A percentile compares a stretch with the other conserved stretches of the same genome.
These are phyloP conservation scores for Starmerella scarabaei DNA, from an alignment of 805 yeast genomes.

Conservation along the genomic window DNA sequence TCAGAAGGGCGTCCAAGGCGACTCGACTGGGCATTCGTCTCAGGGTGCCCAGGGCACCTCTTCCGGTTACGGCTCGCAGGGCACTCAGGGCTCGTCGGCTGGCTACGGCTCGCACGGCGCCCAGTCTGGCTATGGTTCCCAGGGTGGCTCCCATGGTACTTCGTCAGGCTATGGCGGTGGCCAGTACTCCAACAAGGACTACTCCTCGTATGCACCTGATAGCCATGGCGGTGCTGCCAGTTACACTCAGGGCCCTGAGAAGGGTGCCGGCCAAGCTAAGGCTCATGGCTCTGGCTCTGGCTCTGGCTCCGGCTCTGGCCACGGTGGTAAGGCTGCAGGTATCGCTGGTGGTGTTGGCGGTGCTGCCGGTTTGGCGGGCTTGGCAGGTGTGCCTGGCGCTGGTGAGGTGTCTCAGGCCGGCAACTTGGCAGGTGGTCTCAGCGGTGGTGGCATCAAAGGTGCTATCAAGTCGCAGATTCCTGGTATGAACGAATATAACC, in stretches of 20 bases:
- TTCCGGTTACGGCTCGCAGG: too few relatives aligned
- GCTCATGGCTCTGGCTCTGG: too few relatives aligned
- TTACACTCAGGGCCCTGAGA: constrained; percentile 1
- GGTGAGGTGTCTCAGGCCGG: constrained; percentile 7
- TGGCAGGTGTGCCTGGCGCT: constrained; percentile 10
- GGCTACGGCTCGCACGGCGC: too few relatives aligned
- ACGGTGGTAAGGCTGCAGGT: constrained; percentile 3
- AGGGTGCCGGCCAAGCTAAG: constrained; percentile 6
- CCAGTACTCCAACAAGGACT: constrained; percentile 8
- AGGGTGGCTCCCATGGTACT: too few relatives aligned
- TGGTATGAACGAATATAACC: constrained; percentile 5
- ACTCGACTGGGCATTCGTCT: not conserved
- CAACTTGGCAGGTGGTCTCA: not conserved
- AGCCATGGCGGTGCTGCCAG: not conserved
- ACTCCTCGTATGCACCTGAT: constrained; percentile 4
- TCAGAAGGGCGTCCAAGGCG: not conserved
- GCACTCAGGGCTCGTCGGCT: too few relatives aligned
- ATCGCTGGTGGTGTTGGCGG: constrained; percentile 12
- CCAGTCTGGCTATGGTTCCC: too few relatives aligned
- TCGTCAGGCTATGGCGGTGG: constrained; percentile 1
- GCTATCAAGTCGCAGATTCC: constrained; percentile 9
- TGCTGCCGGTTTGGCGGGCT: constrained; percentile 7
- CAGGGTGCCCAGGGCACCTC: not conserved
- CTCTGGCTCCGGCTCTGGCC: not conserved
- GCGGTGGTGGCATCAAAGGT: constrained; percentile 3